Evolutionary conservation across 2,329 filamentous ascomycete genomes (phyloP).

Genomic region (Akanthomyces dipterigenus): DNA sequence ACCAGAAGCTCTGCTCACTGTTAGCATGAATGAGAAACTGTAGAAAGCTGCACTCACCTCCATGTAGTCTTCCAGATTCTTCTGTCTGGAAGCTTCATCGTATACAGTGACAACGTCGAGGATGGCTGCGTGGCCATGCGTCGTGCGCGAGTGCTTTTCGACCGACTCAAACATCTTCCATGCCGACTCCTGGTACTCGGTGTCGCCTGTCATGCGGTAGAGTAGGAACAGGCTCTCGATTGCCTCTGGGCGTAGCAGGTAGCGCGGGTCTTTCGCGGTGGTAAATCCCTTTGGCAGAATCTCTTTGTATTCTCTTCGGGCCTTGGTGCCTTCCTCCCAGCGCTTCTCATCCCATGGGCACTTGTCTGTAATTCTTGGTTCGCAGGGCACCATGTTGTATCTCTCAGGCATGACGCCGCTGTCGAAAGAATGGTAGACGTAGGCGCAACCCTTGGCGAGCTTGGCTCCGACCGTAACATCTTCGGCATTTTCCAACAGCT

Average conservation of each 20-base stretch:
- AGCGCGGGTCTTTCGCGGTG: constrained; percentile 46
- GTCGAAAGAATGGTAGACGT: constrained; percentile 40
- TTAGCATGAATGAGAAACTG: constrained; percentile 74
- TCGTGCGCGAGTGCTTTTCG: constrained; percentile 49
- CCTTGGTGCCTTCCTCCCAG: constrained; percentile 17
- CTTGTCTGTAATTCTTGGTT: constrained; percentile 20
- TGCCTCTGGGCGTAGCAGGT: constrained; percentile 66
- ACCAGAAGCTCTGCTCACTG: constrained; percentile 64
- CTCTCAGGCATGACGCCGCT: constrained; percentile 48
- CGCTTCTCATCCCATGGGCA: constrained; percentile 26
- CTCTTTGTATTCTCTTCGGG: constrained; percentile 11
- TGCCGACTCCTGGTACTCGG: constrained; percentile 56
- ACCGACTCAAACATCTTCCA: constrained; percentile 67
- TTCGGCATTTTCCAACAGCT: constrained; percentile 32
- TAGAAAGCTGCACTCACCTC: constrained; percentile 39
- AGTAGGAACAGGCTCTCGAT: constrained; percentile 77
- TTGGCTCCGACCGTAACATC: constrained; percentile 38
- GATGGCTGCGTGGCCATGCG: constrained; percentile 56
- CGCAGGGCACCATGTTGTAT: constrained; percentile 36
- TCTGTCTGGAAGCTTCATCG: constrained; percentile 26
- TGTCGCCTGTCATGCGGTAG: constrained; percentile 63
- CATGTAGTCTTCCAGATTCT: constrained; percentile 53
- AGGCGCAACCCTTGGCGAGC: constrained; percentile 46
- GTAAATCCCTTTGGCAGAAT: constrained; percentile 47
- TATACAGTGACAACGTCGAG: constrained; percentile 44